Evolutionary conservation across 257 asterid species (phyloP), one percentile per base, ranked within the genome.

Genomic region (Ocimum tenuiflorum): DNA sequence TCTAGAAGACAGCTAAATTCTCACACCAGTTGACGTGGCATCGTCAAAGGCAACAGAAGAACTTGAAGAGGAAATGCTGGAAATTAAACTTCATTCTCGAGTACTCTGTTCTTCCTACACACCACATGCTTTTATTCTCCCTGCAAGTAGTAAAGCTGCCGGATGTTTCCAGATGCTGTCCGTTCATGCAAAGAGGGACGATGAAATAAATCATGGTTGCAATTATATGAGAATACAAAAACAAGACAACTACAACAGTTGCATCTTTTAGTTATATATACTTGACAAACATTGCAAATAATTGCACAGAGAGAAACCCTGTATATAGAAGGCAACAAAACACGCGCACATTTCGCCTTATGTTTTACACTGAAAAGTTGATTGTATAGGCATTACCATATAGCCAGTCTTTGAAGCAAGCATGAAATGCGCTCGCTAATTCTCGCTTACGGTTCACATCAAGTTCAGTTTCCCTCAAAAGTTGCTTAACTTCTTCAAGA

Each of bases 91-190:
- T 23, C 35, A 49, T 38, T 67, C 71, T 70, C 15, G 35, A 38
- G 60, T 33, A 61, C 65, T 76, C 54, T 8, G 52, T 43, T 79
- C 63, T 67, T 9, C 74, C 61, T 41, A 36, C 69, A 36, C 69
- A 27, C 47, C 68, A 36, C 5, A 49, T 56, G 59, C 72, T 56
- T 63, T 70, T 70, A 78, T 48, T 84, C 97, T 11, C 89, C 87
- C 62, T 79, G 96, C 66, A 77, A 63, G 82, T 85, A 91, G 81
- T 86, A 88, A 33, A 88, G 94, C 77, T 91, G 96, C 60, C 86
- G 83, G 65, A 88, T 75, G 73, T 91, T 91, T 58, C 97, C 97
- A 11, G 97, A 88, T 15, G 97, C 97, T 91, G 95, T 58, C 13
- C 49, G 51, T 63, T 64, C 49, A 70, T 43, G 67, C 38, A 17